Conservation (phyloP, 2,329 filamentous ascomycete genomes). For the Shiraia bambusicola region DNA sequence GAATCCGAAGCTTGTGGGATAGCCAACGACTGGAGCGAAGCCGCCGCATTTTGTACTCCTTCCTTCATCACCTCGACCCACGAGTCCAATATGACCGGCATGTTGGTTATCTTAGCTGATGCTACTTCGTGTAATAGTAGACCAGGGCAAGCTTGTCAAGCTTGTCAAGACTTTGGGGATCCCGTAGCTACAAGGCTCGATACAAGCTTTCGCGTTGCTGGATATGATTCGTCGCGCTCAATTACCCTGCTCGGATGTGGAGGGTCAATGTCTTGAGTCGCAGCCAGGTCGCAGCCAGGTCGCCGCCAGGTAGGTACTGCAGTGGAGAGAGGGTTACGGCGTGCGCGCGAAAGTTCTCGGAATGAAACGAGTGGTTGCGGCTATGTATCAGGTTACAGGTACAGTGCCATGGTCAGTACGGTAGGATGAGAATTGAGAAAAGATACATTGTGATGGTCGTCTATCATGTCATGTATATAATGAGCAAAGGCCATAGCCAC, state of each 20-base stretch:
- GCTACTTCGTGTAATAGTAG: slow-evolving; percentile 11
- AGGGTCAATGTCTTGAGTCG: slow-evolving; percentile 20
- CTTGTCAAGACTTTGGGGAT: slow-evolving; percentile 37
- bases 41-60: slow-evolving; percentile 31
- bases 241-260: slow-evolving; percentile 15
- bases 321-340: slow-evolving; percentile 2
- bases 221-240: slow-evolving; percentile 22
- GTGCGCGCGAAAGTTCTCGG: slow-evolving; percentile 4
- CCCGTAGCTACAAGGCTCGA: slow-evolving; percentile 24
- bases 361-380: slow-evolving; percentile 12
- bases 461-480: slow-evolving; percentile 18
- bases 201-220: slow-evolving; percentile 21
- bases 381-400: no score
- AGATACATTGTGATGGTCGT: neutral
- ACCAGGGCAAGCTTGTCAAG: slow-evolving; percentile 22
- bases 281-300: slow-evolving; percentile 7
- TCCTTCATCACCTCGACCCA: slow-evolving; percentile 18
- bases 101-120: slow-evolving; percentile 6
- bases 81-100: slow-evolving; percentile 28
- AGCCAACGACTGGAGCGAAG: slow-evolving; percentile 7
- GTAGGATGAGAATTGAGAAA: slow-evolving; percentile 5
- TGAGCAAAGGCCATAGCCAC: slow-evolving; percentile 28
- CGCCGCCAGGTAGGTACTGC: slow-evolving; percentile 4
- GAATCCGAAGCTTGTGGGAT: slow-evolving; percentile 24
- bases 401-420: no score